Evolutionary conservation across 805 yeast genomes (phyloP).

Genomic region (Cyberlindnera mississippiensis): DNA sequence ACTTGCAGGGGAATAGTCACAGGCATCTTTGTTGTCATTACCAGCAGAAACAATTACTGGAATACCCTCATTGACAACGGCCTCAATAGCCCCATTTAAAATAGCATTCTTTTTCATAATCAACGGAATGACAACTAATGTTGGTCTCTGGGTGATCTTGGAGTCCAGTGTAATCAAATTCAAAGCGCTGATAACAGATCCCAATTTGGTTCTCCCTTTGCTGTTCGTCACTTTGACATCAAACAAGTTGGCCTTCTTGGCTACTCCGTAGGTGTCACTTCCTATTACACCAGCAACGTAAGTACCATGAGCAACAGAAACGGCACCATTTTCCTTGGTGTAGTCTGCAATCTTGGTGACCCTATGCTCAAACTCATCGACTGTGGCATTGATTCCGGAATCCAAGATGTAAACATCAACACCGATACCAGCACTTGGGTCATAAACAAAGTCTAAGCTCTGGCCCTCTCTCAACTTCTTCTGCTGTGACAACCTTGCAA

Average conservation of each 20-base stretch:
- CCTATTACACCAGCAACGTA: constrained; percentile 54
- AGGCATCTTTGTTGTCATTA: constrained; percentile 41
- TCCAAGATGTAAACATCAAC: constrained; percentile 37
- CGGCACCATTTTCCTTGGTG: constrained; percentile 30
- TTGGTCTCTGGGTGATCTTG: constrained; percentile 32
- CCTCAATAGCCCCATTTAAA: constrained; percentile 42
- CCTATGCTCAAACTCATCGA: constrained; percentile 42
- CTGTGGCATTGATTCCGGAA: constrained; percentile 35
- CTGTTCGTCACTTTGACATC: constrained; percentile 42
- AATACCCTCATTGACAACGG: constrained; percentile 39
- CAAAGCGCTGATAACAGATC: constrained; percentile 33
- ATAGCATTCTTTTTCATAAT: constrained; percentile 35
- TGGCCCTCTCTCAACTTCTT: constrained; percentile 25
- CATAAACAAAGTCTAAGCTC: constrained; percentile 37
- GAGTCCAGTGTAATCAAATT: constrained; percentile 27
- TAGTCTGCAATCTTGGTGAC: constrained; percentile 42
- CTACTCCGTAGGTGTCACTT: constrained; percentile 48
- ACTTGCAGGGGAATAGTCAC: constrained; percentile 44
- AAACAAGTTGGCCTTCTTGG: constrained; percentile 41
- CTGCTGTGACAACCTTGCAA: constrained; percentile 38
- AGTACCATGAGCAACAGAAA: constrained; percentile 50
- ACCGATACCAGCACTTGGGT: constrained; percentile 39
- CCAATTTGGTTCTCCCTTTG: constrained; percentile 33
- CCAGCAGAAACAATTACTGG: constrained; percentile 50
- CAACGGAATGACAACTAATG: constrained; percentile 37